Evolutionary conservation across 2,329 filamentous ascomycete genomes (phyloP), one percentile per base, ranked within the genome.

Genomic region (Tolypocladium amazonense): DNA sequence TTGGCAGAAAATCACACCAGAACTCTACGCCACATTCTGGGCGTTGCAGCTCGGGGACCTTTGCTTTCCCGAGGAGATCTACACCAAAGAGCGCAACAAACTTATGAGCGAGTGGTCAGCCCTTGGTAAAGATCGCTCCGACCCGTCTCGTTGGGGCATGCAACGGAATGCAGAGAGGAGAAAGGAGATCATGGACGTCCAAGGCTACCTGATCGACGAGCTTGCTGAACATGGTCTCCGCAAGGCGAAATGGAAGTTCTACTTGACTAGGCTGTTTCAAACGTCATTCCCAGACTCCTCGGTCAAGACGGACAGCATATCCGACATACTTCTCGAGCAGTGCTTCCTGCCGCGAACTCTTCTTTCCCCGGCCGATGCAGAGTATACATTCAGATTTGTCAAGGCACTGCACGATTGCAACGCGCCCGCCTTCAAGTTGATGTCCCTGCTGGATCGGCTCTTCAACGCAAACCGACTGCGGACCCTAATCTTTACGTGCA

Each of bases 11-110:
- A 82, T 97, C 57, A 92, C 86, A 52, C 80, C 91, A 0, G 86
- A 89, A 37, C 93, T 97, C 71, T 97, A 91, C 68, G 85, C 89
- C 52, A 89, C 89, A 0, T 99, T 99, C 74, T 99, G 94, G 94
- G 88, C 92, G 57, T 79, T 97, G 15, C 87, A 91, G 35, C 81
- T 95, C 3, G 86, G 89, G 54, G 93, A 99, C 70, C 79, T 97
- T 60, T 83, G 85, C 60, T 86, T 92, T 63, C 89, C 90, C 1
- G 85, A 85, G 62, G 81, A 85, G 39, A 89, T 88, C 62, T 99
- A 99, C 70, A 82, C 89, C 56, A 82, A 85, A 20, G 92, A 95
- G 69, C 86, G 87, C 41, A 83, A 85, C 25, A 81, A 85, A 11
- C 78, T 92, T 27, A 83, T 87, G 65, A 84, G 83, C 59, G 85